Conservation (phyloP, 345 rosid genomes). For the Linum tenue region DNA sequence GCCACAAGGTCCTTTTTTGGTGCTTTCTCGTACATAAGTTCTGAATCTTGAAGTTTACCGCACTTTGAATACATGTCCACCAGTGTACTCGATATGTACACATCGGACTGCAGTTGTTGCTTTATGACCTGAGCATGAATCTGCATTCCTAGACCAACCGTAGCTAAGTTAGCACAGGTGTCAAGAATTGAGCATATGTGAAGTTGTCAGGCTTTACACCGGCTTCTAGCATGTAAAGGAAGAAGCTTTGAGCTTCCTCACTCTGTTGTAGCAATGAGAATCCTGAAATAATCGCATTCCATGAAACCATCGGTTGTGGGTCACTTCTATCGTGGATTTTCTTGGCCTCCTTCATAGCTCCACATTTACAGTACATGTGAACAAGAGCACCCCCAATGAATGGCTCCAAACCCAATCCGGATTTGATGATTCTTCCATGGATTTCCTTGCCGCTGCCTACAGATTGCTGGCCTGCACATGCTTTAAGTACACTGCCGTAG, state of each 20-base stretch:
- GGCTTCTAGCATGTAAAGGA: constrained; percentile 53
- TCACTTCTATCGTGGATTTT: constrained; percentile 52
- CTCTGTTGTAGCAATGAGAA: constrained; percentile 54
- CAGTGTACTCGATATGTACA: constrained; percentile 71
- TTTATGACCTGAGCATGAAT: constrained; percentile 77
- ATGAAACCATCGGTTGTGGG: constrained; percentile 44
- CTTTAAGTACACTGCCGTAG: constrained; percentile 84
- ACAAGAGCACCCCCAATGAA: constrained; percentile 74
- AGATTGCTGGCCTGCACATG: constrained; percentile 53
- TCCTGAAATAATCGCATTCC: constrained; percentile 84
- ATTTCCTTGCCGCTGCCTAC: constrained; percentile 59
- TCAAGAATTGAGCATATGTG: constrained; percentile 82
- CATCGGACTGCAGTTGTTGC: constrained; percentile 60
- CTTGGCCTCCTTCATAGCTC: constrained; percentile 56
- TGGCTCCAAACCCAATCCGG: constrained; percentile 49
- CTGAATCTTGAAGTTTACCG: constrained; percentile 71
- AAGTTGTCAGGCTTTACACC: constrained; percentile 66
- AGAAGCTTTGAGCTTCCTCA: constrained; percentile 67
- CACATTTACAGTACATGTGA: constrained; percentile 88
- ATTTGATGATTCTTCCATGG: constrained; percentile 62
- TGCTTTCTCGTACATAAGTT: constrained; percentile 58
- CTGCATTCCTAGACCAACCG: constrained; percentile 73
- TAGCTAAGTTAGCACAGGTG: constrained; percentile 76
- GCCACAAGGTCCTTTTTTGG: constrained; percentile 60
- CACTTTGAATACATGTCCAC: constrained; percentile 97